Percentiles rank a stretch among this genome's conserved stretches.
Evolutionary conservation across 805 yeast species (phyloP).

Genomic region (Maudiozyma pseudohumilis): DNA sequence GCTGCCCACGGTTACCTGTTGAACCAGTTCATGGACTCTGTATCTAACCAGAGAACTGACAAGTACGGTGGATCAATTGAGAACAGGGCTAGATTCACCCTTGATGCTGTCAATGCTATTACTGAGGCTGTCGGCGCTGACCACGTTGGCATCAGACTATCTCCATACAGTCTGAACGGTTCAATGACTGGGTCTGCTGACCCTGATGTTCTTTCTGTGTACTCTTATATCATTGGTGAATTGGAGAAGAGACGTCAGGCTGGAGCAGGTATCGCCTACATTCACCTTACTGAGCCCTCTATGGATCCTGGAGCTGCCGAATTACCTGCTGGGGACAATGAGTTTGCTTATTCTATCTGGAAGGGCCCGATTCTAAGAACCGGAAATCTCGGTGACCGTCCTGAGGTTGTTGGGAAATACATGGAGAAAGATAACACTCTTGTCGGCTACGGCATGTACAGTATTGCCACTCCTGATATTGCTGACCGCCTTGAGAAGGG

Average conservation of each 20-base stretch:
- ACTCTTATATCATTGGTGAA: slow-evolving; percentile 32
- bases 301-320: slow-evolving; percentile 22
- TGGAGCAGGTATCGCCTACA: slow-evolving; percentile 33
- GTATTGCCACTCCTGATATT: slow-evolving; percentile 29
- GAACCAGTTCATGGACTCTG: slow-evolving; percentile 42
- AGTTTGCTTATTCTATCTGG: slow-evolving; percentile 34
- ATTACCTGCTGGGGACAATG: slow-evolving; percentile 24
- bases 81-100: slow-evolving; percentile 36
- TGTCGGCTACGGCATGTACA: slow-evolving; percentile 34
- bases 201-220: slow-evolving; percentile 31
- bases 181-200: slow-evolving; percentile 29
- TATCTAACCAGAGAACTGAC: slow-evolving; percentile 37
- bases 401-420: slow-evolving; percentile 21
- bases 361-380: slow-evolving; percentile 35
- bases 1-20: slow-evolving; percentile 58
- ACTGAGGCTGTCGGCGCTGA: slow-evolving; percentile 42
- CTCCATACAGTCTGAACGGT: slow-evolving; percentile 35
- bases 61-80: slow-evolving; percentile 45
- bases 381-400: slow-evolving; percentile 25
- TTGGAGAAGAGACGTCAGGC: slow-evolving; percentile 30
- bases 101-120: slow-evolving; percentile 42
- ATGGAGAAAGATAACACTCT: slow-evolving; percentile 35
- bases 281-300: slow-evolving; percentile 38
- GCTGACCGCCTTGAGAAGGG: slow-evolving; percentile 34
- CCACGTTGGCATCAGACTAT: slow-evolving; percentile 37